These are phyloP conservation scores for Acacia pycnantha DNA, from an alignment of 331 rosid genomes.

Conservation along the genomic window DNA sequence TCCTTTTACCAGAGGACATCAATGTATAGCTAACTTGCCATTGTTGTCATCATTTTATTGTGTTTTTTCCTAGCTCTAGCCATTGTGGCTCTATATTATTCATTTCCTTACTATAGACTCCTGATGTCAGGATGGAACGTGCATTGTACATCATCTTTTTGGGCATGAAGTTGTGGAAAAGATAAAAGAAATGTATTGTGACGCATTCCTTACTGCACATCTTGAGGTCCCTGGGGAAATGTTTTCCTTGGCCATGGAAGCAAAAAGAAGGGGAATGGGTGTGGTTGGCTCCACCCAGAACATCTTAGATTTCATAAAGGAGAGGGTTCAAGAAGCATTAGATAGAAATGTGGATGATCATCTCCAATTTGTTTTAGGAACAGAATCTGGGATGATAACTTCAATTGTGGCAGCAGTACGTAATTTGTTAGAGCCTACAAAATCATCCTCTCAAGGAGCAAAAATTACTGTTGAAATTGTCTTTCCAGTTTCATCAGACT, in stretches of 20 bases:
- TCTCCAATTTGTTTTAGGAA: conserved; percentile 92
- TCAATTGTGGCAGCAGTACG: conserved; percentile 85
- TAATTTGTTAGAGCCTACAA: conserved; percentile 53
- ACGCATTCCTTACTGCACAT: conserved; percentile 96
- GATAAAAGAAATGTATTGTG: conserved; percentile 91
- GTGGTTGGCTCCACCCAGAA: conserved; percentile 90
- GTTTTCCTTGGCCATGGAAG: conserved; percentile 98
- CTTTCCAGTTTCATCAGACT: conserved; percentile 94
- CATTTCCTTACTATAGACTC: conserved; percentile 35
- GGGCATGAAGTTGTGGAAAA: conserved; percentile 92
- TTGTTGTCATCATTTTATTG: neutral
- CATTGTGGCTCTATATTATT: conserved; percentile 17
- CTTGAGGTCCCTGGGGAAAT: conserved; percentile 99
- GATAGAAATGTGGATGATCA: conserved; percentile 80
- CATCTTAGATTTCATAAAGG: conserved; percentile 82
- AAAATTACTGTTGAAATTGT: conserved; percentile 80
- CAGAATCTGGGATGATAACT: conserved; percentile 97
- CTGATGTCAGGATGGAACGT: conserved; percentile 76
- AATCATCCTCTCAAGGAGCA: conserved; percentile 46
- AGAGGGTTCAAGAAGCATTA: conserved; percentile 80
- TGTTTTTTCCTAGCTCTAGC: neutral
- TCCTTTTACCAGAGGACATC: neutral
- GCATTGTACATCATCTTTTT: conserved; percentile 91
- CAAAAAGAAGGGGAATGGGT: conserved; percentile 98
- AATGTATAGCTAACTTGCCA: conserved; percentile 3